A percentile compares a stretch with the other conserved stretches of the same genome.
Conservation (phyloP, 2,329 filamentous ascomycete species). For the Alternaria gaisen region DNA sequence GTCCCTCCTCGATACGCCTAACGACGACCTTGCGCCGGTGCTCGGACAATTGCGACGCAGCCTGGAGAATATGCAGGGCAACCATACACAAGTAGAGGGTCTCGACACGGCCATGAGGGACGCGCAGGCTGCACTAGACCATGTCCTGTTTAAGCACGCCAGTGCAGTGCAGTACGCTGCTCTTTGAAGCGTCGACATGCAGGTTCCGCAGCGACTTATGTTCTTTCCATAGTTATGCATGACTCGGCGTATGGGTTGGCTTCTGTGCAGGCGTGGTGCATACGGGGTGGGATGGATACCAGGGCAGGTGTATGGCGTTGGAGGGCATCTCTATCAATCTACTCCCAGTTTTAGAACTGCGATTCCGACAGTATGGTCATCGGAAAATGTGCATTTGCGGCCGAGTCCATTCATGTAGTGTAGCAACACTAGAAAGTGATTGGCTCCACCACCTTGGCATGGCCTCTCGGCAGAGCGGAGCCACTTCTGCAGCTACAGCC, state of each 20-base stretch:
- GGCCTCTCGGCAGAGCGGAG: constrained; percentile 27
- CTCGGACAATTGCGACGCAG: constrained; percentile 51
- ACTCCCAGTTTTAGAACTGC: constrained; percentile 35
- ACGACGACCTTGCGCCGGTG: constrained; percentile 45
- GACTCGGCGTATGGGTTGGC: constrained; percentile 26
- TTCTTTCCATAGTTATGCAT: constrained; percentile 30
- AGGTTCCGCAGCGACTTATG: constrained; percentile 28
- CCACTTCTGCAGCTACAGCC: constrained; percentile 20
- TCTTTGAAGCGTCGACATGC: constrained; percentile 44
- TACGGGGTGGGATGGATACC: constrained; percentile 29
- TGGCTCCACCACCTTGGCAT: constrained; percentile 18
- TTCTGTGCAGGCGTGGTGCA: constrained; percentile 8
- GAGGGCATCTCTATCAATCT: constrained; percentile 15
- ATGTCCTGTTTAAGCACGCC: constrained; percentile 45
- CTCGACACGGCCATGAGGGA: constrained; percentile 42
- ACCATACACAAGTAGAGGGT: constrained; percentile 49
- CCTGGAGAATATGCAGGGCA: constrained; percentile 51
- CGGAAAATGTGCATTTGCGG: constrained; percentile 43
- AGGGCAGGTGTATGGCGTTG: constrained; percentile 25
- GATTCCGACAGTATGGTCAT: constrained; percentile 41
- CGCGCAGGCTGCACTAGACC: constrained; percentile 46
- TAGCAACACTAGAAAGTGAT: constrained; percentile 29
- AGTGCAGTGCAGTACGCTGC: constrained; percentile 43
- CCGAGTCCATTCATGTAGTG: constrained; percentile 29
- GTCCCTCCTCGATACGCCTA: constrained; percentile 38